Conservation (phyloP, 495 filamentous ascomycete species). For the Lasiosphaeria hispida region DNA sequence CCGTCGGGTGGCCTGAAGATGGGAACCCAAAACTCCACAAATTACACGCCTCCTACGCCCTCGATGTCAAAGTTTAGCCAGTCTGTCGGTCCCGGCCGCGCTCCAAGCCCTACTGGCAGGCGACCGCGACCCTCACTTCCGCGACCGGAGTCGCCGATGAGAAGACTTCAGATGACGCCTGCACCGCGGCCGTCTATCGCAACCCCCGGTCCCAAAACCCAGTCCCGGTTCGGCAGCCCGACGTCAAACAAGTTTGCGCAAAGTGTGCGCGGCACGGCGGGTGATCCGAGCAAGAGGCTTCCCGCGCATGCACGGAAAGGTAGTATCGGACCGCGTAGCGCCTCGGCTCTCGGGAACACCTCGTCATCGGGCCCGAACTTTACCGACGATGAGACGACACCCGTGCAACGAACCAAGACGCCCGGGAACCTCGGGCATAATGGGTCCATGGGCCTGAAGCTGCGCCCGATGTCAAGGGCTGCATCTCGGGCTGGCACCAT, state of each 20-base stretch:
- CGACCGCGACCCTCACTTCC: conserved; percentile 74
- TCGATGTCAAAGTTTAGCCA: conserved; percentile 73
- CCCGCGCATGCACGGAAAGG: conserved; percentile 46
- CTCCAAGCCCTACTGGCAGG: conserved; percentile 66
- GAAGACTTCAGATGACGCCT: conserved; percentile 59
- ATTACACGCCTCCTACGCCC: conserved; percentile 64
- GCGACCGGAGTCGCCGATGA: conserved; percentile 78
- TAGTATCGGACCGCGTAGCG: conserved; percentile 53
- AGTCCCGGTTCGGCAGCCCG: conserved; percentile 61
- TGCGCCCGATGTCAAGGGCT: conserved; percentile 47
- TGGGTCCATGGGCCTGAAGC: conserved; percentile 46
- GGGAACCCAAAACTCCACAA: conserved; percentile 48
- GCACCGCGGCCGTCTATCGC: conserved; percentile 53
- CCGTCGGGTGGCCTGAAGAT: conserved; percentile 53
- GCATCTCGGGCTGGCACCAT: conserved; percentile 25
- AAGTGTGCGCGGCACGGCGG: conserved; percentile 56
- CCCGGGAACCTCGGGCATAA: conserved; percentile 44
- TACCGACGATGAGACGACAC: conserved; percentile 58
- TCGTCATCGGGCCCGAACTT: conserved; percentile 31
- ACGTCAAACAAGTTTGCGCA: conserved; percentile 64
- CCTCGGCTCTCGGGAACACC: conserved; percentile 48
- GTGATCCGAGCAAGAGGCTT: conserved; percentile 54
- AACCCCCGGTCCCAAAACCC: conserved; percentile 44
- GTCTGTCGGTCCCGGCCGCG: conserved; percentile 76
- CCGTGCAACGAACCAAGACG: conserved; percentile 51